Conservation (phyloP, 2,329 filamentous ascomycete species). For the Penicillium sp. region DNA sequence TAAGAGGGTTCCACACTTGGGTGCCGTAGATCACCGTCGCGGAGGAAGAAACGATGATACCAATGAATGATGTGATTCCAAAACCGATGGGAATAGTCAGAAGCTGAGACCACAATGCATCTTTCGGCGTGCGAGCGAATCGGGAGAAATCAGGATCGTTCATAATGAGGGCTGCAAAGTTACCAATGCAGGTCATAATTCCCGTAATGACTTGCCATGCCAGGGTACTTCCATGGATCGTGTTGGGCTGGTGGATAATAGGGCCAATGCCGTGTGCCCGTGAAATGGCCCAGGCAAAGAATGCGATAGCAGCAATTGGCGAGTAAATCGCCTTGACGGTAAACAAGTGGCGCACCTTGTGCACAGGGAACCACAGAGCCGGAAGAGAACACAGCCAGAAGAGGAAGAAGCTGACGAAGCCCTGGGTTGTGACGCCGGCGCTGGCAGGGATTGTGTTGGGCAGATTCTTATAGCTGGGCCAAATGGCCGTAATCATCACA, state of each 20-base stretch:
- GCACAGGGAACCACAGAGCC: slow-evolving; percentile 85
- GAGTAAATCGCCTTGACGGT: slow-evolving; percentile 87
- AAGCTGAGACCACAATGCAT: slow-evolving; percentile 79
- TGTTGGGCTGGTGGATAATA: slow-evolving; percentile 69
- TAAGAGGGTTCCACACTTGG: slow-evolving; percentile 72
- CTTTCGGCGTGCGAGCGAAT: slow-evolving; percentile 73
- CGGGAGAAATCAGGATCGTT: slow-evolving; percentile 82
- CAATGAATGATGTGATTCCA: slow-evolving; percentile 79
- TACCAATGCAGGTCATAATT: slow-evolving; percentile 86
- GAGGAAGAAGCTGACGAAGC: slow-evolving; percentile 80
- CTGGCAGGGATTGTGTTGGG: slow-evolving; percentile 65
- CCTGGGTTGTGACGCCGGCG: slow-evolving; percentile 71
- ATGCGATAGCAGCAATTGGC: slow-evolving; percentile 77
- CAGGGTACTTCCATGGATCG: slow-evolving; percentile 64
- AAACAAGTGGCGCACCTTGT: slow-evolving; percentile 85
- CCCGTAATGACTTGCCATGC: slow-evolving; percentile 82
- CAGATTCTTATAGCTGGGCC: slow-evolving; percentile 61
- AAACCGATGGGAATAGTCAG: slow-evolving; percentile 71
- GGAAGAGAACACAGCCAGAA: slow-evolving; percentile 82
- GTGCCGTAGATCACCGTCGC: slow-evolving; percentile 63
- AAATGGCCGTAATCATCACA: slow-evolving; percentile 85
- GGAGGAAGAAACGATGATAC: slow-evolving; percentile 75
- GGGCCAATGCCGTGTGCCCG: slow-evolving; percentile 81
- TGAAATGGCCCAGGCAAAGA: slow-evolving; percentile 84
- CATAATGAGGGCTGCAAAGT: slow-evolving; percentile 82